These are phyloP conservation scores for Fusarium vanettenii DNA, from an alignment of 2,329 filamentous ascomycete species.

Conservation along the genomic window DNA sequence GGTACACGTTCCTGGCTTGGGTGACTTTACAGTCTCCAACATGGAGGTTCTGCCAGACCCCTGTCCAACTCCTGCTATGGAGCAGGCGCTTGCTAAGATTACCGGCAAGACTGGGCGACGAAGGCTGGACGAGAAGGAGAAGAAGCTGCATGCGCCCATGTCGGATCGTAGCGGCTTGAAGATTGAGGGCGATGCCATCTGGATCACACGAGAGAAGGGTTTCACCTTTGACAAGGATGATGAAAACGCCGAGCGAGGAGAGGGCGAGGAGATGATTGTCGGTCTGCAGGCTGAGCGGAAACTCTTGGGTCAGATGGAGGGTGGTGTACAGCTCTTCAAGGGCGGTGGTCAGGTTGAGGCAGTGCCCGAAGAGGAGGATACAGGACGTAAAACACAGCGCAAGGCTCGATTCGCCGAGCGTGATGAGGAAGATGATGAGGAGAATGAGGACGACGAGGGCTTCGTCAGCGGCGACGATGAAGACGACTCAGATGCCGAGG, in stretches of 20 bases:
- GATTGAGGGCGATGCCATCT: conserved; percentile 97
- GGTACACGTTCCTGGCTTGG: conserved; percentile 92
- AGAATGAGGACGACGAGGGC: conserved; percentile 62
- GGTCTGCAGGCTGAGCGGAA: conserved; percentile 85
- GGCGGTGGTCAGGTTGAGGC: conserved; percentile 76
- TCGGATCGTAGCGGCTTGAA: conserved; percentile 96
- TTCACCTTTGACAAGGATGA: conserved; percentile 79
- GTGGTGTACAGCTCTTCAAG: conserved; percentile 87
- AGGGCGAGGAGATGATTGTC: conserved; percentile 95
- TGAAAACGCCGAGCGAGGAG: conserved; percentile 80
- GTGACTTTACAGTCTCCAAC: conserved; percentile 84
- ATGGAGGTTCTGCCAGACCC: conserved; percentile 94
- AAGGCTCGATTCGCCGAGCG: conserved; percentile 68
- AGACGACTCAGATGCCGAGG: conserved; percentile 62
- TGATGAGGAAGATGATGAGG: conserved; percentile 70
- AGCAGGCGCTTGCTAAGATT: conserved; percentile 86
- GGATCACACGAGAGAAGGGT: conserved; percentile 78
- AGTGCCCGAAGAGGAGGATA: conserved; percentile 65
- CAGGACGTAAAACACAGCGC: conserved; percentile 70
- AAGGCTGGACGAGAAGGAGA: conserved; percentile 94
- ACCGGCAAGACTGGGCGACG: conserved; percentile 84
- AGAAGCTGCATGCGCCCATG: conserved; percentile 96
- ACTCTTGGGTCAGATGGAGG: conserved; percentile 83
- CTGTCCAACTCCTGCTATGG: conserved; percentile 92
- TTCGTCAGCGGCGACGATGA: conserved; percentile 66